These are phyloP conservation scores for Prinsepia uniflora DNA, from an alignment of 306 rosid species.

Conservation along the genomic window DNA sequence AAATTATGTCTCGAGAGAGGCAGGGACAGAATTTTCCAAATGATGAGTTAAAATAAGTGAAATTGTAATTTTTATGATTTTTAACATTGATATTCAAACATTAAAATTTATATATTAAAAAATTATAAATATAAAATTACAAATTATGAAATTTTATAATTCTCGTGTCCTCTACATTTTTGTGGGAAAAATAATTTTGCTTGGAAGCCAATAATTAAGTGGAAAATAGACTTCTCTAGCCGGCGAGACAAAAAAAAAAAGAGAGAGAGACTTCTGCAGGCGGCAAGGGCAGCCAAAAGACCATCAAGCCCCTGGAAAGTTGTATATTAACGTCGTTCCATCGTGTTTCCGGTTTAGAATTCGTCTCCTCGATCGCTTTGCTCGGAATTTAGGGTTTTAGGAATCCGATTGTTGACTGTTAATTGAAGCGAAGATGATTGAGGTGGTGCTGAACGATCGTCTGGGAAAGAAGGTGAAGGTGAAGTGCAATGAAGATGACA, in stretches of 20 bases:
- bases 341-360: not conserved
- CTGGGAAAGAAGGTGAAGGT: constrained; percentile 92
- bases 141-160: too few species aligned
- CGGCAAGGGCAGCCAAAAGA: not conserved
- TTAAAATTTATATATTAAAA: too few species aligned
- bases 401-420: not conserved
- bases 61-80: too few species aligned
- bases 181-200: too few species aligned
- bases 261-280: not conserved
- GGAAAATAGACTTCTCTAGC: not conserved
- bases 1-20: too few species aligned
- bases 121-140: too few species aligned
- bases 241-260: not conserved
- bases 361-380: not conserved
- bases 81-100: too few species aligned
- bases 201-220: not conserved
- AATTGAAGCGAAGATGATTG: constrained; percentile 62
- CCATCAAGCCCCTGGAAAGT: not conserved
- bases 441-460: constrained; percentile 88
- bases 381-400: not conserved
- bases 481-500: constrained; percentile 88
- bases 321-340: not conserved
- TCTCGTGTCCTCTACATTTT: too few species aligned
- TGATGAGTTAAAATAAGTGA: too few species aligned
- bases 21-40: too few species aligned